Base-by-base conservation (phyloP, 1,284 basidiomycete genomes). In the Cutaneotrichosporon daszewskae region DNA sequence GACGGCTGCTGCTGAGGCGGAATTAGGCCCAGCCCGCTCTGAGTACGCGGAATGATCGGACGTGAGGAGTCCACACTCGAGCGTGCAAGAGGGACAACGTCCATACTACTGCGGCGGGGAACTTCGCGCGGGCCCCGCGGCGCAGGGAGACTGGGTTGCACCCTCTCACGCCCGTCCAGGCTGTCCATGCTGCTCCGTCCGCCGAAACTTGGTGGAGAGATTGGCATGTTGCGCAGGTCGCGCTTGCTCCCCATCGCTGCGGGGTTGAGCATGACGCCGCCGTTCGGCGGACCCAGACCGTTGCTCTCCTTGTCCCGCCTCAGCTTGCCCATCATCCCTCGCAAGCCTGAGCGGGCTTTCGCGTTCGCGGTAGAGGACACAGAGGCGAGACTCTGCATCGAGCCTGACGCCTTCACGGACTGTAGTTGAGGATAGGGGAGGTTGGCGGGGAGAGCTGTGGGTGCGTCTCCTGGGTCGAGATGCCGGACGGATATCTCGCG, bases 371-470 rank as follows among this genome's bases (percentile, higher is more conserved):
- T 48, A 3, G 52, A 45, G 13, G 55, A 41, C 27, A 54, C 43
- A 34, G 44, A 48, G 18, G 55, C 45, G 16, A 68, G 40, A 34
- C 53, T 57, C 43, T 59, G 59, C 53, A 62, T 56, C 40, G 41
- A 56, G 9, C 16, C 49, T 32, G 43, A 47, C 4, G 29, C 22
- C 45, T 47, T 47, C 36, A 52, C 37, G 20, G 20, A 22, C 47
- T 67, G 62, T 16, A 84, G 71, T 19, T 78, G 76, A 3, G 83
- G 82, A 61, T 90, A 92, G 1, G 88, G 88, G 23, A 92, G 75
- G 23, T 72, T 68, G 0, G 79, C 67, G 1, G 85, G 83, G 18
- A 69, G 50, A 0, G 62, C 55, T 3, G 58, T 58, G 4, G 69
- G 64, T 23, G 59, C 62, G 39, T 69, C 63, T 11, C 45, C 25